Evolutionary conservation across 202 grass and related monocot species (phyloP), one percentile per base, ranked within the genome.

Genomic region (Carex arenaria): DNA sequence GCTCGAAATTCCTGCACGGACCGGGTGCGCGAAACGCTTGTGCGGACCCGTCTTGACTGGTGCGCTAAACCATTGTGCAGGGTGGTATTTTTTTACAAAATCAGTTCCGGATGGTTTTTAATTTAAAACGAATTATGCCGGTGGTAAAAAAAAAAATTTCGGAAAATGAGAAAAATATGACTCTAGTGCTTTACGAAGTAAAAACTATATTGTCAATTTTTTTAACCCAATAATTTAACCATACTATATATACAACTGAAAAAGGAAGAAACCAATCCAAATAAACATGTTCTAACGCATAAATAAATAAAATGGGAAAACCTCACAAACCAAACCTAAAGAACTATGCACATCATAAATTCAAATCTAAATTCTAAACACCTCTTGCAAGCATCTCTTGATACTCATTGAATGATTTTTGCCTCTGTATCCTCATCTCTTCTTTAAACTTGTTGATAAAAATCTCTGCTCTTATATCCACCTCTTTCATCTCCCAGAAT

Each of bases 391-490:
- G 84, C 94, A 97, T 97, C 87, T 92, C 87, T 34, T 88, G 91
- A 59, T 91, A 82, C 71, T 97, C 88, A 36, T 90, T 74, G 0
- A 89, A 85, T 7, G 94, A 97, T 28, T 75, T 67, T 82, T 97
- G 89, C 60, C 70, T 97, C 90, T 97, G 89, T 23, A 94, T 86
- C 85, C 82, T 87, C 94, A 94, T 97, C 84, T 97, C 94, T 84
- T 94, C 94, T 87, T 85, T 94, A 80, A 97, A 97, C 85, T 86
- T 92, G 49, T 88, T 82, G 20, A 97, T 97, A 87, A 97, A 97
- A 80, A 90, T 80, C 89, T 97, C 94, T 0, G 91, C 94, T 6
- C 89, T 84, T 51, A 94, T 23, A 60, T 97, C 94, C 88, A 97
- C 94, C 82, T 91, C 94, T 7, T 82, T 70, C 86, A 97, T 92